These are phyloP conservation scores for Ophiocordyceps sinensis DNA, from an alignment of 2,329 filamentous ascomycete species.

Conservation along the genomic window DNA sequence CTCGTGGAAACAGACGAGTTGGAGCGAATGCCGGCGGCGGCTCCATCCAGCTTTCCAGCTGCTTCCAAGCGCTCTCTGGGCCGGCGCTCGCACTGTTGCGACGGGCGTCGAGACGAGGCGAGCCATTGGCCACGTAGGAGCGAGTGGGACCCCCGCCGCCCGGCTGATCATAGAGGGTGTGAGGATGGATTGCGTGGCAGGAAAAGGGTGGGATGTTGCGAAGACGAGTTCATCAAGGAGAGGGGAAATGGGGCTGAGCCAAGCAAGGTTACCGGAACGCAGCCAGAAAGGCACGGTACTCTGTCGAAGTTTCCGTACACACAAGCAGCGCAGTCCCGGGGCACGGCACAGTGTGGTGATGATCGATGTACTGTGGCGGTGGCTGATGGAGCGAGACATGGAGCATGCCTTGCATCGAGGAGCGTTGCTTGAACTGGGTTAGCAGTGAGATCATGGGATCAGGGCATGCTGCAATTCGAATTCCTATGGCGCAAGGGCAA, in stretches of 20 bases:
- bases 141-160: not conserved
- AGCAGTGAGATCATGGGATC: too few relatives aligned
- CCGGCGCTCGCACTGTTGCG: conserved; percentile 1
- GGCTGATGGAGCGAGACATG: too few relatives aligned
- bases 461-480: too few relatives aligned
- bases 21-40: too few relatives aligned
- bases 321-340: not conserved
- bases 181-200: not conserved
- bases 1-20: too few relatives aligned
- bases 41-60: too few relatives aligned
- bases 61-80: not conserved
- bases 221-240: not conserved
- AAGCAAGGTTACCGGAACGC: not conserved
- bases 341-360: not conserved
- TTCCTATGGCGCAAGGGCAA: too few relatives aligned
- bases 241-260: not conserved
- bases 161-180: conserved; percentile 6
- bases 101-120: conserved; percentile 2
- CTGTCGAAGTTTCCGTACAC: too few relatives aligned
- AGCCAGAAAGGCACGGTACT: not conserved
- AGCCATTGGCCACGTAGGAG: conserved; percentile 5
- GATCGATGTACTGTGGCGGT: not conserved
- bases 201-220: not conserved
- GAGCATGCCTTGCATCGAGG: too few relatives aligned
- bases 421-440: too few relatives aligned